Evolutionary conservation across 805 yeast genomes (phyloP), one percentile per base, ranked within the genome.

Genomic region (Metschnikowia continentalis): DNA sequence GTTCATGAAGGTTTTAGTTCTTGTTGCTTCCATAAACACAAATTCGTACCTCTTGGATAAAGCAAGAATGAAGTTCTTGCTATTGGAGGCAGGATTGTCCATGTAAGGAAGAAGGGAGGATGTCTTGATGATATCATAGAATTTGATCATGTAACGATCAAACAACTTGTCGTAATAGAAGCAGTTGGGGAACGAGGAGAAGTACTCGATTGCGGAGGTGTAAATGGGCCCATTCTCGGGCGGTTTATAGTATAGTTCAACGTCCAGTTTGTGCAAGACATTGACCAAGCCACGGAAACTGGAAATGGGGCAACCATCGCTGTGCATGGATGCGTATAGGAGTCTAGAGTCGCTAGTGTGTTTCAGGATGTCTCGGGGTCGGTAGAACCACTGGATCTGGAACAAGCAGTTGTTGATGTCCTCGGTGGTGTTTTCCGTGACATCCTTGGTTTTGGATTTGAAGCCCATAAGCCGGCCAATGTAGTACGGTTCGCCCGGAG

Each of bases 401-500:
- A 89, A 81, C 52, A 69, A 63, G 64, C 74, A 86, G 46, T 76
- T 75, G 30, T 75, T 76, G 2, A 86, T 84, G 35, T 49, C 51
- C 20, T 50, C 58, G 32, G 38, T 32, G 35, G 50, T 48, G 17
- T 49, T 33, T 23, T 47, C 57, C 8, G 40, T 33, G 32, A 23
- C 39, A 30, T 38, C 35, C 35, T 49, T 51, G 39, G 42, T 46
- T 35, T 53, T 54, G 17, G 51, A 36, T 38, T 46, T 67, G 57
- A 90, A 89, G 14, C 91, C 94, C 75, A 88, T 79, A 37, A 92
- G 77, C 39, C 92, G 75, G 0, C 95, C 98, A 41, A 94, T 79
- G 61, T 90, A 88, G 71, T 87, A 94, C 0, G 98, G 97, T 60
- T 90, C 97, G 2, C 96, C 94, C 0, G 96, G 90, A 1, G 96